Evolutionary conservation across 305 asterid species (phyloP).

Genomic region (Coffea humblotiana): DNA sequence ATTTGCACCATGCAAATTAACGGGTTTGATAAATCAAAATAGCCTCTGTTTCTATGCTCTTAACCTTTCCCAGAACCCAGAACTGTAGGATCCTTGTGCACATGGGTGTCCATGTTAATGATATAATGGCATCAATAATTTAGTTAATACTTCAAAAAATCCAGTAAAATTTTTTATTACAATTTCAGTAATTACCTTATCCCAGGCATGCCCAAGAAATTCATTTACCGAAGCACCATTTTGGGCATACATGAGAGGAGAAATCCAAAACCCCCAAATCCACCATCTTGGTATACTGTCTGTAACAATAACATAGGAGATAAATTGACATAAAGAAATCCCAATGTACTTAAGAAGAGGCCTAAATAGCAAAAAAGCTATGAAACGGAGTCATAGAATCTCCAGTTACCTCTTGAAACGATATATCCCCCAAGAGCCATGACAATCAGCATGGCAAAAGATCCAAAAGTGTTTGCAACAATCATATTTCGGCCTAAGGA

Average conservation of each 20-base stretch:
- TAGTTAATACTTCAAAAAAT: background rate
- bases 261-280: conserved; percentile 98
- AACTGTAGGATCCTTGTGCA: background rate
- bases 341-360: background rate
- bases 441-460: conserved; percentile 90
- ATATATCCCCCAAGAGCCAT: conserved; percentile 96
- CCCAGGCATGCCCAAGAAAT: conserved; percentile 93
- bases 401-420: conserved; percentile 77
- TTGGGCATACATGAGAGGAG: conserved; percentile 94
- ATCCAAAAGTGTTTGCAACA: conserved; percentile 95
- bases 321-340: conserved; percentile 17
- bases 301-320: conserved; percentile 37
- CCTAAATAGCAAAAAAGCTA: conserved; percentile 7
- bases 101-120: background rate
- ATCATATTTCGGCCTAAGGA: conserved; percentile 93
- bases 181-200: conserved; percentile 52
- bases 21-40: background rate
- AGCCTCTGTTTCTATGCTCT: background rate
- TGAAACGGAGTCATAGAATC: conserved; percentile 5
- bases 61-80: background rate
- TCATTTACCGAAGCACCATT: conserved; percentile 93
- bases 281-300: conserved; percentile 94
- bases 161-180: conserved; percentile 18
- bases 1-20: background rate
- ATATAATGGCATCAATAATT: background rate